A percentile compares a stretch with the other conserved stretches of the same genome.
phyloP scores from a whole-genome alignment of 352 stramenopile genomes.

The Phytophthora chlamydospora region DNA sequence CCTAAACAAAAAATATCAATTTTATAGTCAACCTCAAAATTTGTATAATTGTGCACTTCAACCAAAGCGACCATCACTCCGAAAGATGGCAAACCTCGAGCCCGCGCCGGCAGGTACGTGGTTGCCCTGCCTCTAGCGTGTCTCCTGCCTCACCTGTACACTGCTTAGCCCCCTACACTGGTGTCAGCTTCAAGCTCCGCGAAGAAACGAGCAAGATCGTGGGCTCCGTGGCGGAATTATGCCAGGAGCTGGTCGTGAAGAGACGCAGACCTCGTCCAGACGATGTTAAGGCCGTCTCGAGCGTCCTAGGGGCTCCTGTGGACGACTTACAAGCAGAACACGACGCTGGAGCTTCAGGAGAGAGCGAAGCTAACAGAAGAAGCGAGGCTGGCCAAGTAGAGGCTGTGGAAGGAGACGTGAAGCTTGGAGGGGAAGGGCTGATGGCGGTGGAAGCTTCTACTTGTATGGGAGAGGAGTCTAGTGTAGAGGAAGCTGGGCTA shows the following conservation, averaged over 20 bases:
- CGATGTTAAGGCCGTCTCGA: background rate
- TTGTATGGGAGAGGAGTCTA: too few species aligned
- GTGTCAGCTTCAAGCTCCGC: slow-evolving; percentile 12
- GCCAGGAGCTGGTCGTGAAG: slow-evolving; percentile 4
- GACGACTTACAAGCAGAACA: too few species aligned
- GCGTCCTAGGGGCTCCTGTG: too few species aligned
- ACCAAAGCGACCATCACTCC: slow-evolving; percentile 31
- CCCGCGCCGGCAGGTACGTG: slow-evolving; percentile 7
- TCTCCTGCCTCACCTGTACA: background rate
- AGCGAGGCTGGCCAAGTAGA: too few species aligned
- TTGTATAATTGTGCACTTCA: slow-evolving; percentile 26
- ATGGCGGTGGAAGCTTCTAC: too few species aligned
- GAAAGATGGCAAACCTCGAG: slow-evolving; percentile 9
- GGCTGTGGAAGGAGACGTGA: too few species aligned
- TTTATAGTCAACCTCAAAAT: slow-evolving; percentile 12
- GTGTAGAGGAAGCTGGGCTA: too few species aligned
- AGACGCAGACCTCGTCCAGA: background rate
- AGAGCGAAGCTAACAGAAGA: too few species aligned
- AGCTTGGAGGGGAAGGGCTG: too few species aligned
- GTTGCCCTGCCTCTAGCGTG: background rate
- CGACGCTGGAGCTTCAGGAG: too few species aligned
- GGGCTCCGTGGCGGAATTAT: slow-evolving; percentile 8
- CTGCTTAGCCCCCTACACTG: slow-evolving; percentile 1
- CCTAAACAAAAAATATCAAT: background rate
- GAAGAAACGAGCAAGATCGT: slow-evolving; percentile 21